A percentile compares a stretch with the other conserved stretches of the same genome.
Conservation (phyloP, 169 alveolate genomes). For the Plasmodium blacklocki region DNA sequence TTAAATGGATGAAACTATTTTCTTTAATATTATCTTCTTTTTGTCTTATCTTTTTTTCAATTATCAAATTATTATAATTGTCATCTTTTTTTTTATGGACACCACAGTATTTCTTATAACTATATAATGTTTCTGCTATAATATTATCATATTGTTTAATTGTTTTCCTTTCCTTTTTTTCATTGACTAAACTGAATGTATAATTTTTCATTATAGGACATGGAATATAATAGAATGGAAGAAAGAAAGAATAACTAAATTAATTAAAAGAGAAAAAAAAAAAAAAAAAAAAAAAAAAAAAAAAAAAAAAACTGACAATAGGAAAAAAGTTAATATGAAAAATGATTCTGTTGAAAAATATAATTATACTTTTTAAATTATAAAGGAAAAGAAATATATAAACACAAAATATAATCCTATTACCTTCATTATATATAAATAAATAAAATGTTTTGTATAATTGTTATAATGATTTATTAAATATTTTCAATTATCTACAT, state of each 20-base stretch:
- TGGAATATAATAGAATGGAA: background rate
- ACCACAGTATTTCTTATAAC: slow-evolving; percentile 22
- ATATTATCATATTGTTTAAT: slow-evolving; percentile 29
- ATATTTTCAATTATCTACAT: too few relatives aligned
- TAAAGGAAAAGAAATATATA: too few relatives aligned
- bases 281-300: slow-evolving; percentile 1
- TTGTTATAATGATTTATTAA: too few relatives aligned
- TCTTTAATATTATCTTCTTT: background rate
- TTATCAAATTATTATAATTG: background rate
- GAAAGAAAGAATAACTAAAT: background rate
- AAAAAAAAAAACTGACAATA: background rate
- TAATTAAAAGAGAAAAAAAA: slow-evolving; percentile 1
- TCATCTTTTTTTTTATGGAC: background rate
- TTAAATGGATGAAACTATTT: background rate
- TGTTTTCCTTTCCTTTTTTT: slow-evolving; percentile 12
- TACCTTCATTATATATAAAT: too few relatives aligned
- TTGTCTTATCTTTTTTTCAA: background rate
- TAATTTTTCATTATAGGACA: slow-evolving; percentile 17
- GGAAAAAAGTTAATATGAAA: too few relatives aligned
- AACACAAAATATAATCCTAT: too few relatives aligned
- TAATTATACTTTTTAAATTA: too few relatives aligned
- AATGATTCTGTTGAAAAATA: too few relatives aligned
- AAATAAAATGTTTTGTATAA: too few relatives aligned
- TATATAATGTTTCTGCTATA: slow-evolving; percentile 14
- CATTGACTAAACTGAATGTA: slow-evolving; percentile 9